phyloP scores from a whole-genome alignment of 2,329 filamentous ascomycete genomes.

The Fusarium sambucinum region DNA sequence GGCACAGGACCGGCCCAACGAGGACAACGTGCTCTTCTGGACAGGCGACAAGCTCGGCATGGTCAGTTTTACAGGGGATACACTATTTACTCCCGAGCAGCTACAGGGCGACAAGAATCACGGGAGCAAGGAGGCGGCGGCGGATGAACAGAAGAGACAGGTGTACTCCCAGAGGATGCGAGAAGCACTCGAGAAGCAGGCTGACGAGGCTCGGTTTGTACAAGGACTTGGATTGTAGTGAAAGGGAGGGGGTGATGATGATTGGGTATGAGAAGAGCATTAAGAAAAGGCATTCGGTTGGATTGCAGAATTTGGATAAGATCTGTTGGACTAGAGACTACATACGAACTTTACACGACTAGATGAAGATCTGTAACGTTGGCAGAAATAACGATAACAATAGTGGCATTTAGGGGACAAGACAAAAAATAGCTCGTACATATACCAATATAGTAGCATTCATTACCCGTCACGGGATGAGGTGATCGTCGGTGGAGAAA shows the following conservation, averaged over 20 bases:
- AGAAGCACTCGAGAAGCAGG: slow-evolving; percentile 79
- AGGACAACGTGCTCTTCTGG: slow-evolving; percentile 84
- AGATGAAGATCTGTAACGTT: slow-evolving; percentile 27
- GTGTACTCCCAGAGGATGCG: slow-evolving; percentile 79
- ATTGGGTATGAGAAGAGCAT: slow-evolving; percentile 3
- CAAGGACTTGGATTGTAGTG: slow-evolving; percentile 65
- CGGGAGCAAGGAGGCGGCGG: slow-evolving; percentile 58
- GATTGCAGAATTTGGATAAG: slow-evolving; percentile 14
- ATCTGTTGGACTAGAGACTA: slow-evolving; percentile 3
- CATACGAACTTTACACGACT: neutral
- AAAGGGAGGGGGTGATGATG: neutral
- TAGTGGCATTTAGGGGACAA: neutral
- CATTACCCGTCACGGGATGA: slow-evolving; percentile 12
- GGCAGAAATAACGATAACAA: slow-evolving; percentile 1
- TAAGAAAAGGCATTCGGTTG: slow-evolving; percentile 11
- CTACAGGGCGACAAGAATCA: slow-evolving; percentile 65
- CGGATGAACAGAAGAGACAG: slow-evolving; percentile 65
- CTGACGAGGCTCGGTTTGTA: slow-evolving; percentile 82
- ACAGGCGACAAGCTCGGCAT: slow-evolving; percentile 87
- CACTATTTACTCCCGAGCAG: slow-evolving; percentile 62
- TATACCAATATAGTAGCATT: neutral
- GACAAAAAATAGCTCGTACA: slow-evolving; percentile 23
- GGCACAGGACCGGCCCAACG: slow-evolving; percentile 55
- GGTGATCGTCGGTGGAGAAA: slow-evolving; percentile 40
- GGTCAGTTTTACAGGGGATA: slow-evolving; percentile 69